Evolutionary conservation across 116 monocot genomes (phyloP).

Genomic region (Zostera marina): DNA sequence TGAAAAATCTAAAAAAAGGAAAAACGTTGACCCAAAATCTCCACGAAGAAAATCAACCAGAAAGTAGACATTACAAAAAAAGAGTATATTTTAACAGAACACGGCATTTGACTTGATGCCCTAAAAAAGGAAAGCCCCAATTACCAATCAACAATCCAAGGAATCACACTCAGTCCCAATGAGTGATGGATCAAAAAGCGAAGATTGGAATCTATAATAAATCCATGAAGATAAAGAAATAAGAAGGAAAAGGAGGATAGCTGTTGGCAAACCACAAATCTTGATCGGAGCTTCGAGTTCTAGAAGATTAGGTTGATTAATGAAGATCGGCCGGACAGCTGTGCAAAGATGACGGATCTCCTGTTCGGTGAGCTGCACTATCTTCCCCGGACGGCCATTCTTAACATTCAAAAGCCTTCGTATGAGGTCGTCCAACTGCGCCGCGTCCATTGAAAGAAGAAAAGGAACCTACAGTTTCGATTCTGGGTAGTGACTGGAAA

Average conservation of each 20-base stretch:
- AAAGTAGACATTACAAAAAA: no score
- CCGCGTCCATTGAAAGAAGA: conserved; percentile 9
- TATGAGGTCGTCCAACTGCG: conserved; percentile 15
- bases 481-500: no score
- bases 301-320: conserved; percentile 49
- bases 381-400: conserved; percentile 11
- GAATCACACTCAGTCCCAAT: no score
- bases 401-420: conserved; percentile 7
- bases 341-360: conserved; percentile 48
- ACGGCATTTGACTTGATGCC: no score
- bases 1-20: no score
- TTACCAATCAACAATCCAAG: no score
- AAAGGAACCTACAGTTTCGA: neutral
- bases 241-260: conserved; percentile 1
- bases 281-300: conserved; percentile 65
- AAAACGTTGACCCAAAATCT: no score
- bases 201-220: no score
- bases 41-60: no score
- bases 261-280: conserved; percentile 49
- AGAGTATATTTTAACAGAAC: no score
- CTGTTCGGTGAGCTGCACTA: conserved; percentile 25
- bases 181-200: no score
- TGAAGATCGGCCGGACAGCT: conserved; percentile 39
- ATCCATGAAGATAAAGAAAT: neutral
- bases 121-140: no score